A percentile compares a stretch with the other conserved stretches of the same genome.
Conservation (phyloP, 1,284 basidiomycete genomes). For the Microbotryum intermedium region DNA sequence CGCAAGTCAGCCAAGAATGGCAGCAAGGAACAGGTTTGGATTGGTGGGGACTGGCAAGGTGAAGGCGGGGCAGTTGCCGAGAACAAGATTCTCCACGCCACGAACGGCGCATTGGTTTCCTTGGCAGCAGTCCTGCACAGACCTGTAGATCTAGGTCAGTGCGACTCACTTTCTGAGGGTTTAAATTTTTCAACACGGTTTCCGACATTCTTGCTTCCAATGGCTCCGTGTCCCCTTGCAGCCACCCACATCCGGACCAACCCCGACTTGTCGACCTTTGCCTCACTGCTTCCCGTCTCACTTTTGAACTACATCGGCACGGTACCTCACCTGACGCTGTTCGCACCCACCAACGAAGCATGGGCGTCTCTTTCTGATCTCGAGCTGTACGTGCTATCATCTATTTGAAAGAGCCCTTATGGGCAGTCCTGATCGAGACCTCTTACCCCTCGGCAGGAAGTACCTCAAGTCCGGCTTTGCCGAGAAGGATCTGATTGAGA, state of each 20-base stretch:
- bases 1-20: constrained; percentile 37
- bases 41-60: constrained; percentile 36
- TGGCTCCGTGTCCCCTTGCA: constrained; percentile 4
- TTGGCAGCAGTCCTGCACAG: constrained; percentile 66
- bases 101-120: constrained; percentile 70
- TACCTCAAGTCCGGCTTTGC: constrained; percentile 83
- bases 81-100: constrained; percentile 45
- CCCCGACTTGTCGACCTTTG: constrained; percentile 34
- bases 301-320: constrained; percentile 28
- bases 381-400: constrained; percentile 12
- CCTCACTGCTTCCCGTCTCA: constrained; percentile 37
- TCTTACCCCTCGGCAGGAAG: constrained; percentile 49
- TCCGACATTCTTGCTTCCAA: too few species aligned
- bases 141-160: constrained; percentile 65
- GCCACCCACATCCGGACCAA: constrained; percentile 32
- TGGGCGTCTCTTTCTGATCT: constrained; percentile 53
- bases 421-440: background rate
- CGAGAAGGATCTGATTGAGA: constrained; percentile 62
- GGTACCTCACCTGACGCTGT: constrained; percentile 66
- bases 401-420: background rate
- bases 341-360: constrained; percentile 76
- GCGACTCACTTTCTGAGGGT: too few species aligned
- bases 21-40: constrained; percentile 21
- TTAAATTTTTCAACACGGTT: too few species aligned
- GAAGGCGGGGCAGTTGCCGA: constrained; percentile 15